Percentiles rank a stretch among this genome's conserved stretches.
phyloP scores from a whole-genome alignment of 139 green algal genomes.

The Desmodesmus armatus region DNA sequence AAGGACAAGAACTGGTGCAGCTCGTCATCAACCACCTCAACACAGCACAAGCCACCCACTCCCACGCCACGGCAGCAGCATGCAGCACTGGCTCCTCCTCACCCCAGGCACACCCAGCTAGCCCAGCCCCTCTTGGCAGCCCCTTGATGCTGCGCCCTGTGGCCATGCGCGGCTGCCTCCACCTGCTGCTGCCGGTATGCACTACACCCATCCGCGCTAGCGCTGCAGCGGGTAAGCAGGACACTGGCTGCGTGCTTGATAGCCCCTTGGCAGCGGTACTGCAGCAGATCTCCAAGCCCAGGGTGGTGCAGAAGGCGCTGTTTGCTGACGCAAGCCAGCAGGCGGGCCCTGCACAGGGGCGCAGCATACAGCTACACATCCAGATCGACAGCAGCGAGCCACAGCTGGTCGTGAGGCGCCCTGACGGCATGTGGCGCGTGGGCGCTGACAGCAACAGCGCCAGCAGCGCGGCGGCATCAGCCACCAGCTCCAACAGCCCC shows the following conservation, averaged over 20 bases:
- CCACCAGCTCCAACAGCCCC: neutral
- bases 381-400: neutral
- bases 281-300: neutral
- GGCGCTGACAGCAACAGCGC: neutral
- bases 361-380: neutral
- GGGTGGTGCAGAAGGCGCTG: neutral
- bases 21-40: too few species aligned
- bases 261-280: neutral
- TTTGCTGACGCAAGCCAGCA: neutral
- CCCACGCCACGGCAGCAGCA: neutral
- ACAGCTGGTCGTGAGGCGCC: neutral
- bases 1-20: neutral
- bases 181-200: conserved; percentile 9
- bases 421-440: neutral
- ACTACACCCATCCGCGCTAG: too few species aligned
- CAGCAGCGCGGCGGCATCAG: neutral
- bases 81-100: neutral
- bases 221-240: too few species aligned
- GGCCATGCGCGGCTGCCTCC: conserved; percentile 15
- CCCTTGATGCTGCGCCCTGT: neutral
- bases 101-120: neutral
- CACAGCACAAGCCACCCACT: neutral
- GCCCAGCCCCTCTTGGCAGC: too few species aligned
- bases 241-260: too few species aligned
- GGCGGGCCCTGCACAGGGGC: neutral